These are phyloP conservation scores for Candida piceae DNA, from an alignment of 805 yeast species.

Conservation along the genomic window DNA sequence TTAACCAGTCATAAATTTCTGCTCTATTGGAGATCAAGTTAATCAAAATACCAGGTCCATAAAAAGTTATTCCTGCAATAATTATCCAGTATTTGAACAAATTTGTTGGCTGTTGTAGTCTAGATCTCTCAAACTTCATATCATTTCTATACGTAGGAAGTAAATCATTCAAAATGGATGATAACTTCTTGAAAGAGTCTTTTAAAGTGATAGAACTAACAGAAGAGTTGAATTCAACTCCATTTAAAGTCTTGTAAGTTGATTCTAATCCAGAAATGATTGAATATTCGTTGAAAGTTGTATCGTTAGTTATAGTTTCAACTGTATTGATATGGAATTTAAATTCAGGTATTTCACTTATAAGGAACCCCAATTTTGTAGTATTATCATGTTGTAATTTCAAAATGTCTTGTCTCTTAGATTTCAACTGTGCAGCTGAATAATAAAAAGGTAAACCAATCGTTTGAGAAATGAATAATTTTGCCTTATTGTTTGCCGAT, in stretches of 20 bases:
- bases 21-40: conserved; percentile 46
- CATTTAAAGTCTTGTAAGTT: conserved; percentile 1
- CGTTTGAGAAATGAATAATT: conserved; percentile 24
- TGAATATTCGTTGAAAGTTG: background rate
- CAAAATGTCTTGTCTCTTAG: conserved; percentile 18
- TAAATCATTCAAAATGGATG: conserved; percentile 4
- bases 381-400: conserved; percentile 29
- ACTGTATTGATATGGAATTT: conserved; percentile 3
- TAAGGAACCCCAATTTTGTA: conserved; percentile 31
- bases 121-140: background rate
- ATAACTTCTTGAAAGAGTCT: conserved; percentile 8
- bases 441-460: conserved; percentile 34
- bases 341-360: conserved; percentile 29
- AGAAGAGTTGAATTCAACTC: background rate
- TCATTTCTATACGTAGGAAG: conserved; percentile 5
- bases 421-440: conserved; percentile 25
- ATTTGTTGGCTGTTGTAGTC: conserved; percentile 35
- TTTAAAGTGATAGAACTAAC: conserved; percentile 4
- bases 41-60: conserved; percentile 48
- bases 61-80: conserved; percentile 33
- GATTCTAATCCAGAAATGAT: conserved; percentile 5
- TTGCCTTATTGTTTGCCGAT: conserved; percentile 12
- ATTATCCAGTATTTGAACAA: conserved; percentile 56
- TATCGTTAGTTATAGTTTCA: too few species aligned
- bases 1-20: conserved; percentile 51